Base-by-base conservation (phyloP, 495 filamentous ascomycete genomes). In the Pyrenula massariospora region DNA sequence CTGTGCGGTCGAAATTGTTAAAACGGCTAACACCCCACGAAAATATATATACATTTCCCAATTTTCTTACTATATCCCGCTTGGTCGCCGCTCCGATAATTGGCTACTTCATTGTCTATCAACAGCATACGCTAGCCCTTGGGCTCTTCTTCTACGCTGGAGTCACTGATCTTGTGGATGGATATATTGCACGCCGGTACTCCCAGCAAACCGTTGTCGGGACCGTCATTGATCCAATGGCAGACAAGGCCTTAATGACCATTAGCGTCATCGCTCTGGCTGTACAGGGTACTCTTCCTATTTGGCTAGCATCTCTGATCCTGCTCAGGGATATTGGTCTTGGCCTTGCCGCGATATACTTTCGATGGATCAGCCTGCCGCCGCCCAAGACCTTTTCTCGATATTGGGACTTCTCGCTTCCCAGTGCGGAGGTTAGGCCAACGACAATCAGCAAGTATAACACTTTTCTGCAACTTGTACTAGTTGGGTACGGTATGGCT, bases 351-450 rank as follows among this genome's bases (percentile, higher is more conserved):
- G 93, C 93, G 1, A 83, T 98, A 56, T 98, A 96, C 69, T 96
- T 90, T 65, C 84, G 93, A 36, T 98, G 88, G 82, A 93, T 95
- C 52, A 91, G 87, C 2, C 79, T 98, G 21, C 93, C 93, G 1
- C 84, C 87, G 0, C 93, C 93, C 3, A 96, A 96, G 69, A 97
- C 93, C 0, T 86, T 95, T 69, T 70, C 76, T 12, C 75, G 93
- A n/a, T 98, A 96, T 67, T 98, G 94, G 94, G 94, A 98, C 66
- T 97, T 97, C 62, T 88, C 84, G 11, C 79, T 98, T 19, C 93
- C 93, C 0, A 88, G 83, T 50, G 93, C 93, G 0, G 93, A 97
- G 68, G 93, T 98, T 2, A 85, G 85, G 60, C 93, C 93, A 0
- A 98, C 93, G 0, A 81, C 76, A 15, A 89, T 98, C 60, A 93